A percentile compares a stretch with the other conserved stretches of the same genome.
These are phyloP conservation scores for Paraphaeosphaeria sporulosa DNA, from an alignment of 2,329 filamentous ascomycete species.

Conservation along the genomic window DNA sequence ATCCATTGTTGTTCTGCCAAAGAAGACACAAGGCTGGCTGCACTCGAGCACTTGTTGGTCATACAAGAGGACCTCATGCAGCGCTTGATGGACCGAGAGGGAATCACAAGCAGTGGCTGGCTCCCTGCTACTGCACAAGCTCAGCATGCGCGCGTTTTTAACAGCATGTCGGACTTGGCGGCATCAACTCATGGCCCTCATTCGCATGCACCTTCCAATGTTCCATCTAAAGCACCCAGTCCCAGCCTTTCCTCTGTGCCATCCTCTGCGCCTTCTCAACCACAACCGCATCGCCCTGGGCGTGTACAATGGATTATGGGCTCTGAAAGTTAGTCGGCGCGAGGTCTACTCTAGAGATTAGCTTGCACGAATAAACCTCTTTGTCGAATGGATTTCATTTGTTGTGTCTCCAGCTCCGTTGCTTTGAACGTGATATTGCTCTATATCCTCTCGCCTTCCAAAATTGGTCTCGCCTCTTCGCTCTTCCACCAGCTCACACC, in stretches of 20 bases:
- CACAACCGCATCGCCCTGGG: conserved; percentile 17
- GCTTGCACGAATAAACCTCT: neutral
- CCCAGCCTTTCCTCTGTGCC: conserved; percentile 11
- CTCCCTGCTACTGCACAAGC: conserved; percentile 42
- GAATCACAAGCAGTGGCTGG: conserved; percentile 46
- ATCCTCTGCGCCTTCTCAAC: conserved; percentile 25
- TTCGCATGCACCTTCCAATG: conserved; percentile 1
- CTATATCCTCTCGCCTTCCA: conserved; percentile 64
- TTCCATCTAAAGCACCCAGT: conserved; percentile 4
- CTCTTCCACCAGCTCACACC: conserved; percentile 87
- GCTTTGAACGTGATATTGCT: neutral
- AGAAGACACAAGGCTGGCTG: conserved; percentile 39
- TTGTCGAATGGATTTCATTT: neutral
- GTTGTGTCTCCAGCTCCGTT: neutral
- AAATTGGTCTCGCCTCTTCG: conserved; percentile 77
- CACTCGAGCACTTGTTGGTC: conserved; percentile 44
- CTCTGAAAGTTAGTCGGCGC: conserved; percentile 33
- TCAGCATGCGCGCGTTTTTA: conserved; percentile 39
- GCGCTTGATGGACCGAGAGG: conserved; percentile 41
- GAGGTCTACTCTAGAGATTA: neutral
- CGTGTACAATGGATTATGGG: conserved; percentile 47
- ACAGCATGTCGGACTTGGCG: conserved; percentile 21
- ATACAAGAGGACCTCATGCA: conserved; percentile 46
- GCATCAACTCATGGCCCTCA: neutral
- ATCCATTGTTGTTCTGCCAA: conserved; percentile 45